Evolutionary conservation across 164 flowering plant species (phyloP).

Genomic region (Nymphaea colorata): DNA sequence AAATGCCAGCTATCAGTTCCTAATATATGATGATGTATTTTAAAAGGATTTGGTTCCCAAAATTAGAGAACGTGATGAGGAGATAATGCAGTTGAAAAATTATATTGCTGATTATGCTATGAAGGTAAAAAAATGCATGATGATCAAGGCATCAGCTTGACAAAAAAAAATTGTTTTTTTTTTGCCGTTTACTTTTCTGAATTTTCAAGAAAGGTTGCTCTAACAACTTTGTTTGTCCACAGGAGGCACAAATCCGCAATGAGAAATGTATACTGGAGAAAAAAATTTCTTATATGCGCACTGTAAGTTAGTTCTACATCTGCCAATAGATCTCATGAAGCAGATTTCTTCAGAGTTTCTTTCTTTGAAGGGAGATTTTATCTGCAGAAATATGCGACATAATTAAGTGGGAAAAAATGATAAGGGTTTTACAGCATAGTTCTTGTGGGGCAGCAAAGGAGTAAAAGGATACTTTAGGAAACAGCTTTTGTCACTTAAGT

Average conservation of each 20-base stretch:
- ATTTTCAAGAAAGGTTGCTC: no score
- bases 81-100: conserved; percentile 58
- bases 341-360: no score
- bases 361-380: no score
- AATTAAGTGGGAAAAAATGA: no score
- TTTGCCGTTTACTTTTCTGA: not conserved
- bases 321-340: no score
- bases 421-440: no score
- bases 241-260: conserved; percentile 85
- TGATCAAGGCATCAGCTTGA: not conserved
- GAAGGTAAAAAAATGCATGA: conserved; percentile 30
- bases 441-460: no score
- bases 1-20: not conserved
- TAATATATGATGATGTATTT: not conserved
- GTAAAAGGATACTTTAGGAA: no score
- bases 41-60: conserved; percentile 47
- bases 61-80: conserved; percentile 74
- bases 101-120: conserved; percentile 76
- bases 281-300: conserved; percentile 90
- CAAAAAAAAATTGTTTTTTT: conserved; percentile 2
- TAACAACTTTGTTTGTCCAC: conserved; percentile 5
- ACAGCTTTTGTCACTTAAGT: no score
- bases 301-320: conserved; percentile 32
- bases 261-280: conserved; percentile 86
- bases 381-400: no score